Evolutionary conservation across 2,329 filamentous ascomycete species (phyloP).

Genomic region (Cercospora berteroae): DNA sequence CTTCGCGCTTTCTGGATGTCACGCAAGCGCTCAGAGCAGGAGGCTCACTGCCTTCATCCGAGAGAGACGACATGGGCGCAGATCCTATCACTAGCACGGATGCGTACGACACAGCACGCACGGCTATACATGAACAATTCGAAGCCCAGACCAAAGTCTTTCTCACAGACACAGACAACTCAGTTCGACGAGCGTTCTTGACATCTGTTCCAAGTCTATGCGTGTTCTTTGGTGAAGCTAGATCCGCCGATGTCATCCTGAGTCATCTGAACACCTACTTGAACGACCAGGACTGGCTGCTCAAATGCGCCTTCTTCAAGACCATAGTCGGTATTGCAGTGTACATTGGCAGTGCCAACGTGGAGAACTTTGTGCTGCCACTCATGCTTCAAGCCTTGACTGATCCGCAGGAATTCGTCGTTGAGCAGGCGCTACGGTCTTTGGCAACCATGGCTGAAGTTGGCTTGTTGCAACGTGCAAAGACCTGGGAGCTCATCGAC

Average conservation of each 20-base stretch:
- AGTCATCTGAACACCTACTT: conserved; percentile 96
- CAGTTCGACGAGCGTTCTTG: conserved; percentile 86
- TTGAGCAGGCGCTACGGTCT: conserved; percentile 85
- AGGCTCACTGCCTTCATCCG: conserved; percentile 71
- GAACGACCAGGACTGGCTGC: conserved; percentile 92
- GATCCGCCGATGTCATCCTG: conserved; percentile 91
- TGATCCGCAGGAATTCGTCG: conserved; percentile 89
- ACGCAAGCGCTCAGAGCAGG: conserved; percentile 83
- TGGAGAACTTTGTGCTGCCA: conserved; percentile 94
- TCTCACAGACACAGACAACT: conserved; percentile 79
- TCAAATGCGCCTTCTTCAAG: conserved; percentile 96
- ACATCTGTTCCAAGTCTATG: conserved; percentile 89
- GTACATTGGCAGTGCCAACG: conserved; percentile 80
- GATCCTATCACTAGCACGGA: conserved; percentile 65
- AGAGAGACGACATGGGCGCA: conserved; percentile 70
- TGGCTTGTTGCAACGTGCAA: conserved; percentile 79
- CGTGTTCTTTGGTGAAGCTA: conserved; percentile 88
- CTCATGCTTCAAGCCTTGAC: conserved; percentile 93
- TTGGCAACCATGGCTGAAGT: conserved; percentile 84
- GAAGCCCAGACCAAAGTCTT: conserved; percentile 86
- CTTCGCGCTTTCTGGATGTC: conserved; percentile 82
- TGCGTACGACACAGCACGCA: conserved; percentile 81
- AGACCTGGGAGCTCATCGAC: conserved; percentile 83
- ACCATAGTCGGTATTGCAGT: conserved; percentile 89
- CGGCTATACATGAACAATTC: conserved; percentile 78